Evolutionary conservation across 75 land plant species (phyloP).

Genomic region (Selaginella moellendorffii): DNA sequence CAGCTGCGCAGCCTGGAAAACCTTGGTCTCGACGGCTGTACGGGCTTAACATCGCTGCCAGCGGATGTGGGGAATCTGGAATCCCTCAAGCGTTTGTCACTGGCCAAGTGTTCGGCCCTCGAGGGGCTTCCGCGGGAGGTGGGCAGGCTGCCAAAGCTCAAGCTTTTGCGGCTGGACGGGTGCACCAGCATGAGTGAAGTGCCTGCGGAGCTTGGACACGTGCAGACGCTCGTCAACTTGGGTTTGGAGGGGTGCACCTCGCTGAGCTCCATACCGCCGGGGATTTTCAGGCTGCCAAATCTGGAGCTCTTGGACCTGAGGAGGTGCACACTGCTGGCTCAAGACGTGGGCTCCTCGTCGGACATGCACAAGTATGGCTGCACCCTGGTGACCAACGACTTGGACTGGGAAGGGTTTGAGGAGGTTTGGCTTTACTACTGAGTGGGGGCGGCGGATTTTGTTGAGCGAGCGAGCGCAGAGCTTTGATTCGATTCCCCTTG

Average conservation of each 20-base stretch:
- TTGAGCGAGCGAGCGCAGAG: too few relatives aligned
- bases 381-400: background rate
- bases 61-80: background rate
- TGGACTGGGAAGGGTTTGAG: conserved; percentile 9
- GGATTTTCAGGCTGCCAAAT: background rate
- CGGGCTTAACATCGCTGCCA: background rate
- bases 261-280: background rate
- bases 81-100: background rate
- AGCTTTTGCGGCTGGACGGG: conserved; percentile 1
- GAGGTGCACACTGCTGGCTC: background rate
- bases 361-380: background rate
- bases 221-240: background rate
- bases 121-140: background rate
- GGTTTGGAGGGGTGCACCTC: conserved; percentile 5
- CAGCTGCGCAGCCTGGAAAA: background rate
- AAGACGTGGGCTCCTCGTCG: background rate
- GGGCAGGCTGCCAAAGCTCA: background rate
- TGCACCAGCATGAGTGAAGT: background rate
- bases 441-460: too few relatives aligned
- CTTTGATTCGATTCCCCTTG: too few relatives aligned
- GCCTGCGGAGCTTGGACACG: background rate
- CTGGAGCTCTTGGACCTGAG: conserved; percentile 8
- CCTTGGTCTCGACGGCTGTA: background rate
- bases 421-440: conserved; percentile 11
- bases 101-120: conserved; percentile 2